Conservation (phyloP, 78 protist species). For the Ministeria vibrans region DNA sequence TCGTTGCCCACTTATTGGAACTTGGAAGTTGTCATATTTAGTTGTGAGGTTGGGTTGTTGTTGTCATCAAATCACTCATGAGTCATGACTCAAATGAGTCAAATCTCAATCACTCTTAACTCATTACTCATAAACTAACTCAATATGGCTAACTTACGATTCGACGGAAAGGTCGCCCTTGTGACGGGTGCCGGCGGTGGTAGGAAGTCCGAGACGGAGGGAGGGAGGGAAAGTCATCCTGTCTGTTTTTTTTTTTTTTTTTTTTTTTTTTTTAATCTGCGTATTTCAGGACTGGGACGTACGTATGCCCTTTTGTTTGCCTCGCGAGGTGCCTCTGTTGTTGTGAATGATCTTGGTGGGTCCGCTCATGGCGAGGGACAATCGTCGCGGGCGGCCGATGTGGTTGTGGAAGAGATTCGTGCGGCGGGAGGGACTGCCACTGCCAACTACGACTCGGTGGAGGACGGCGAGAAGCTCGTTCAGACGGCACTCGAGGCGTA, state of each 20-base stretch:
- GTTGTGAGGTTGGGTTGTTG: too few species aligned
- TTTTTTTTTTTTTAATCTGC: neutral
- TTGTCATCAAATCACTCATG: too few species aligned
- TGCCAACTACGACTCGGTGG: constrained; percentile 75
- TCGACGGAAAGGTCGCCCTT: constrained; percentile 47
- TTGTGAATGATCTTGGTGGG: constrained; percentile 75
- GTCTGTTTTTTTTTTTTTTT: neutral
- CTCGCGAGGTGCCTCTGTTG: constrained; percentile 71
- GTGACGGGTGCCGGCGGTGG: constrained; percentile 82
- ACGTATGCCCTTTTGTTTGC: constrained; percentile 59
- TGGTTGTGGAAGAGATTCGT: constrained; percentile 69
- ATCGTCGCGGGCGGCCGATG: constrained; percentile 56
- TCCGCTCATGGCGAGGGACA: constrained; percentile 47
- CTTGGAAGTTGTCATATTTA: too few species aligned
- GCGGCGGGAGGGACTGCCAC: constrained; percentile 65
- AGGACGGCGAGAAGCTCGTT: constrained; percentile 59
- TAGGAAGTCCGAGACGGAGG: constrained; percentile 19
- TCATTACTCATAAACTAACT: too few species aligned
- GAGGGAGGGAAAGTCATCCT: too few species aligned
- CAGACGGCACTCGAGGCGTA: constrained; percentile 58
- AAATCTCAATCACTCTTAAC: too few species aligned
- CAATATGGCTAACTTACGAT: neutral
- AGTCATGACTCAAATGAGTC: too few species aligned
- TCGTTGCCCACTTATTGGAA: too few species aligned
- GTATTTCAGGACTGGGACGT: constrained; percentile 29